A percentile compares a stretch with the other conserved stretches of the same genome.
These are phyloP conservation scores for Nissolia schottii DNA, from an alignment of 306 rosid genomes.

Conservation along the genomic window DNA sequence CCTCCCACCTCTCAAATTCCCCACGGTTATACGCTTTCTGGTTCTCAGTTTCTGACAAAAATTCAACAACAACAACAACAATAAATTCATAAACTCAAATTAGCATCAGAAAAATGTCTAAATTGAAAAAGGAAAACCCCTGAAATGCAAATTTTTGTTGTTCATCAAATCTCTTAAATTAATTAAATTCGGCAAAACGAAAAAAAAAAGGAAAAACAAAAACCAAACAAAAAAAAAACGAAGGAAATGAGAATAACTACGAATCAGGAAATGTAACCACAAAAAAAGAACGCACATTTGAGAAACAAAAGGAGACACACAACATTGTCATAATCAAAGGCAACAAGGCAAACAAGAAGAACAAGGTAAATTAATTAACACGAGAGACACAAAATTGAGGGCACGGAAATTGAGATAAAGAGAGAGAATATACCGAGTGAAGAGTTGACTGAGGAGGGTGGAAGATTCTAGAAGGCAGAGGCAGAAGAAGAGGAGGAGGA, in stretches of 20 bases:
- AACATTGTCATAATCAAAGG: not conserved
- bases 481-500: no score
- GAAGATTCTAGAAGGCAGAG: constrained; percentile 9
- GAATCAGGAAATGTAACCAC: not conserved
- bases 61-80: not conserved
- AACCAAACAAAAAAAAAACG: not conserved
- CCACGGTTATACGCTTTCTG: not conserved
- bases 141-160: not conserved
- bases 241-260: not conserved
- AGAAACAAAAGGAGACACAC: not conserved
- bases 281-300: not conserved
- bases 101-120: not conserved
- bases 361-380: no score
- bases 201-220: not conserved
- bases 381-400: not conserved
- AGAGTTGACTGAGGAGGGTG: not conserved
- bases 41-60: not conserved
- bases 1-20: not conserved
- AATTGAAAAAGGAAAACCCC: not conserved
- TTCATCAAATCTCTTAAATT: not conserved
- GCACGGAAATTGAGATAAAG: not conserved
- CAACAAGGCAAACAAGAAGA: not conserved
- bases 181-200: not conserved
- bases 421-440: not conserved
- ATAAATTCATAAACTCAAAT: not conserved